Conservation (phyloP, 1,284 basidiomycete species). For the Cronartium ribicola region DNA sequence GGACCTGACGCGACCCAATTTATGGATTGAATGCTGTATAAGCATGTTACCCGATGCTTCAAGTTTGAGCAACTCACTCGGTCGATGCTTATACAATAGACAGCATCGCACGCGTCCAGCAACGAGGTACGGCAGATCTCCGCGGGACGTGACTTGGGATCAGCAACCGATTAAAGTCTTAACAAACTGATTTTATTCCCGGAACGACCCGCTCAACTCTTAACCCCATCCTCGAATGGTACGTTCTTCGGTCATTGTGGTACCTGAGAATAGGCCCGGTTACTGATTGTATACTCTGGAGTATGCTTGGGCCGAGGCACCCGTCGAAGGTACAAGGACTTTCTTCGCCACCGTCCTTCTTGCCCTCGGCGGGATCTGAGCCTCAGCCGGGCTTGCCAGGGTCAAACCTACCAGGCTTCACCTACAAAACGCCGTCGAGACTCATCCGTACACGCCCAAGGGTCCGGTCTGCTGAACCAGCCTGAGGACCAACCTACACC, state of each 20-base stretch:
- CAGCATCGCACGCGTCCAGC: no score
- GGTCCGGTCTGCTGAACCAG: conserved; percentile 3
- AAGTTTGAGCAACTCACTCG: no score
- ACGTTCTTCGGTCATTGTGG: background rate
- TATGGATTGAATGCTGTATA: no score
- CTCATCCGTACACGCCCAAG: conserved; percentile 15
- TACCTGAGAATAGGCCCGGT: background rate
- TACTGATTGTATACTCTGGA: background rate
- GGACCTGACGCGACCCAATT: no score
- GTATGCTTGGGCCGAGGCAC: background rate
- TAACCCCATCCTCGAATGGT: background rate
- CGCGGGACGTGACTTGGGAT: no score
- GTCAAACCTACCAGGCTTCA: conserved; percentile 1
- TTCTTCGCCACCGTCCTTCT: background rate
- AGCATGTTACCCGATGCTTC: no score
- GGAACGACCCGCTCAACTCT: no score
- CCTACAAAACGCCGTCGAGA: conserved; percentile 29
- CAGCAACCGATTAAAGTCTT: no score
- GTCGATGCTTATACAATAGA: no score
- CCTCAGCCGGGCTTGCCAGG: background rate
- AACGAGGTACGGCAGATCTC: no score
- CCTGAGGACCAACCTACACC: conserved; percentile 17
- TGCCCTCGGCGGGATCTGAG: background rate
- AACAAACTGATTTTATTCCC: no score
- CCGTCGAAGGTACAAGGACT: conserved; percentile 4